Evolutionary conservation across 805 yeast species (phyloP).

Genomic region (Candida ponderosae): DNA sequence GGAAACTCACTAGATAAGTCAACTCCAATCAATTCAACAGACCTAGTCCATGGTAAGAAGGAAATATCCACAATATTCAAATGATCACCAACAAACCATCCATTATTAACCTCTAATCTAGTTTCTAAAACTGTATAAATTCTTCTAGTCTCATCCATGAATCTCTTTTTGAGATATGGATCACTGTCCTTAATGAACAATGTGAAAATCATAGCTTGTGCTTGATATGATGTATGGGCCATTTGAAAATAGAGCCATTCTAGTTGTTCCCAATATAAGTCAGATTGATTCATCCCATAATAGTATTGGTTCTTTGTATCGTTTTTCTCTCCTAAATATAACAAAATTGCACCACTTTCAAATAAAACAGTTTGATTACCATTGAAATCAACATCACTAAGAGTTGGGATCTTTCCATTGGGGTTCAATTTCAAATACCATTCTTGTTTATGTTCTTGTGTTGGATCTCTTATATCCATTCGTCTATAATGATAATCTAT

Average conservation of each 20-base stretch:
- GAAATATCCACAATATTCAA: conserved; percentile 47
- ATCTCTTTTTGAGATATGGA: conserved; percentile 41
- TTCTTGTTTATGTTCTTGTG: conserved; percentile 46
- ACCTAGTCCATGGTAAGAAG: conserved; percentile 34
- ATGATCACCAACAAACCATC: conserved; percentile 48
- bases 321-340: conserved; percentile 46
- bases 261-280: conserved; percentile 39
- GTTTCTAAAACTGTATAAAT: conserved; percentile 41
- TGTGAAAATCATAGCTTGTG: conserved; percentile 42
- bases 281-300: conserved; percentile 23
- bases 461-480: conserved; percentile 30
- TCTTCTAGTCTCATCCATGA: conserved; percentile 36
- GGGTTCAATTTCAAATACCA: conserved; percentile 44
- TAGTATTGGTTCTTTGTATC: conserved; percentile 37
- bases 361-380: conserved; percentile 38
- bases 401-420: conserved; percentile 52
- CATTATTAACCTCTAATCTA: conserved; percentile 35
- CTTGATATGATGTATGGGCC: conserved; percentile 51
- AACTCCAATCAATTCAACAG: conserved; percentile 1
- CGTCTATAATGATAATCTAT: conserved; percentile 25
- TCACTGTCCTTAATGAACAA: conserved; percentile 37
- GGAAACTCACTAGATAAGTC: conserved; percentile 19
- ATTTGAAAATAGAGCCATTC: conserved; percentile 46
- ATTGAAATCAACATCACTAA: conserved; percentile 23
- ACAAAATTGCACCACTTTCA: conserved; percentile 51